Evolutionary conservation across 176 grass and related monocot species (phyloP).

Genomic region (Carex littledalei): DNA sequence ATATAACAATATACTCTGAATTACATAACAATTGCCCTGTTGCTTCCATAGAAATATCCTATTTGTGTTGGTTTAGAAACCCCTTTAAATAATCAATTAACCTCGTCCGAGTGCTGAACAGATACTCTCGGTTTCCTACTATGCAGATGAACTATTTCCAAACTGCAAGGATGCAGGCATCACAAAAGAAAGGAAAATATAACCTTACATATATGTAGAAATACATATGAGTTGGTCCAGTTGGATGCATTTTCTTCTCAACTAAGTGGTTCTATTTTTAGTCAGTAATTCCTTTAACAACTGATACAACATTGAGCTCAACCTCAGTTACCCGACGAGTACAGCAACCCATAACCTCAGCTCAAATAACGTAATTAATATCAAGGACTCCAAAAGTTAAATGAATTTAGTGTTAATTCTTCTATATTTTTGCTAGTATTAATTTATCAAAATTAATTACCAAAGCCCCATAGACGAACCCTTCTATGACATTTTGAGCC

Average conservation of each 20-base stretch:
- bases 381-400: background rate
- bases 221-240: background rate
- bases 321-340: background rate
- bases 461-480: constrained; percentile 55
- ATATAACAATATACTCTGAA: background rate
- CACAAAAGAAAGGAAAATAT: background rate
- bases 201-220: background rate
- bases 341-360: background rate
- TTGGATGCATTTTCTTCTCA: background rate
- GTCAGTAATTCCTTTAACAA: background rate
- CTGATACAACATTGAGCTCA: background rate
- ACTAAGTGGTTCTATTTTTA: background rate
- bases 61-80: background rate
- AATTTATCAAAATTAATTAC: constrained; percentile 19
- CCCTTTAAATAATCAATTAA: background rate
- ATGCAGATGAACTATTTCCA: background rate
- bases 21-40: background rate
- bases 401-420: background rate
- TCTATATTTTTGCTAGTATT: background rate
- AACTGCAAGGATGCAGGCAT: background rate
- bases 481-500: constrained; percentile 45
- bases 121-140: background rate
- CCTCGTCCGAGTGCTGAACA: background rate
- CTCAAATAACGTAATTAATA: background rate
- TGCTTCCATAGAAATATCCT: background rate